Percentiles rank a stretch among this genome's conserved stretches.
Evolutionary conservation across 495 filamentous ascomycete species (phyloP).

Genomic region (Talaromyces ruber): DNA sequence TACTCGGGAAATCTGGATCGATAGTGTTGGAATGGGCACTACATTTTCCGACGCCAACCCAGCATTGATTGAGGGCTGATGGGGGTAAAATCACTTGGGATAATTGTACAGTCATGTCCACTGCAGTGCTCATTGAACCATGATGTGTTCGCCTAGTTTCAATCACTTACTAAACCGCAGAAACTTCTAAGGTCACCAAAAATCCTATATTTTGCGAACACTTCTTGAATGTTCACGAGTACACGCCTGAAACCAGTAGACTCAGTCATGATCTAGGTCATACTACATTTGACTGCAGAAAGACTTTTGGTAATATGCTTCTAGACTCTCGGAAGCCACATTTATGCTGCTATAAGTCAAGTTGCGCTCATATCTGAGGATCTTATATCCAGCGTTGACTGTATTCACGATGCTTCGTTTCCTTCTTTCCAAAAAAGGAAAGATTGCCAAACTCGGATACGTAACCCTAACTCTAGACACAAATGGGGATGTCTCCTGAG

Average conservation of each 20-base stretch:
- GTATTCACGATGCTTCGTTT: not conserved
- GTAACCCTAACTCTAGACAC: not conserved
- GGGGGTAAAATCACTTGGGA: not conserved
- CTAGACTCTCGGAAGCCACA: not conserved
- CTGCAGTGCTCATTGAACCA: not conserved
- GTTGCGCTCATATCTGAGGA: too few relatives aligned
- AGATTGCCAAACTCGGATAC: not conserved
- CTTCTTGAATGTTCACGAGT: too few relatives aligned
- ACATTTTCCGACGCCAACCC: constrained; percentile 39
- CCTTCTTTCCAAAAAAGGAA: not conserved
- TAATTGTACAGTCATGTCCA: not conserved
- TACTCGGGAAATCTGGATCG: constrained; percentile 43
- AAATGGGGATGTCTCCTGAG: not conserved
- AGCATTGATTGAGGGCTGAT: not conserved
- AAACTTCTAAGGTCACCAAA: too few relatives aligned
- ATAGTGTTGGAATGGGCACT: constrained; percentile 41
- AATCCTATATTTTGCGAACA: too few relatives aligned
- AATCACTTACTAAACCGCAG: too few relatives aligned
- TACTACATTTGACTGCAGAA: too few relatives aligned
- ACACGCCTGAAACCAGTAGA: too few relatives aligned
- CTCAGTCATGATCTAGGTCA: too few relatives aligned
- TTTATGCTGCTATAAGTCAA: not conserved
- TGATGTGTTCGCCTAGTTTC: too few relatives aligned
- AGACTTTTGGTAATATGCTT: too few relatives aligned
- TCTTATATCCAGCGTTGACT: too few relatives aligned